Evolutionary conservation across 2,329 filamentous ascomycete genomes (phyloP).

Genomic region (Talaromyces albobiverticillius): DNA sequence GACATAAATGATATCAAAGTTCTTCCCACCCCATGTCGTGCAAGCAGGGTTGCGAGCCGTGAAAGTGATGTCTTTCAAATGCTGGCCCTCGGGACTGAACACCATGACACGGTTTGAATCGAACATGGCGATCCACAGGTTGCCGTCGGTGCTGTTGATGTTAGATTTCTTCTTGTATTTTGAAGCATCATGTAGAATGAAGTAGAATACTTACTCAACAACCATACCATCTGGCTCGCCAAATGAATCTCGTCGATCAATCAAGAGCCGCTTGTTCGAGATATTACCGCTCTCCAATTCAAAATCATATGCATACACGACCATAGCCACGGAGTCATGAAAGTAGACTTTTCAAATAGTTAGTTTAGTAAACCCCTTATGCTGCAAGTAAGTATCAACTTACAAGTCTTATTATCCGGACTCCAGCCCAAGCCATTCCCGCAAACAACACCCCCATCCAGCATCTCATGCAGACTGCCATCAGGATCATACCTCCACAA

Average conservation of each 20-base stretch:
- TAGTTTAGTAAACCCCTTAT: background rate
- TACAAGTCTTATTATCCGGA: constrained; percentile 35
- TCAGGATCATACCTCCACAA: constrained; percentile 25
- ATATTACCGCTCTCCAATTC: constrained; percentile 30
- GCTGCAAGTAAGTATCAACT: background rate
- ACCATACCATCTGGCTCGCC: constrained; percentile 40
- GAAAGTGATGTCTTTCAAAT: constrained; percentile 34
- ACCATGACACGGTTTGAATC: constrained; percentile 34
- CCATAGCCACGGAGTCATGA: constrained; percentile 33
- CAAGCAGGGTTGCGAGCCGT: constrained; percentile 34
- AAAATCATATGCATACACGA: constrained; percentile 32
- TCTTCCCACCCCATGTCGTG: constrained; percentile 36
- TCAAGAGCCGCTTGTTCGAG: constrained; percentile 28
- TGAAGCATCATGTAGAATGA: background rate
- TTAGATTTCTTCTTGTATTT: background rate
- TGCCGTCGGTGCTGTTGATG: constrained; percentile 28
- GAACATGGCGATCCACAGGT: constrained; percentile 38
- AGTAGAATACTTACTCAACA: constrained; percentile 28
- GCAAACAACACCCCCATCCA: constrained; percentile 31
- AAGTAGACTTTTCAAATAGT: constrained; percentile 29
- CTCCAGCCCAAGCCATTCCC: constrained; percentile 38
- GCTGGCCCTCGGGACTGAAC: constrained; percentile 29
- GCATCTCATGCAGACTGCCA: constrained; percentile 30
- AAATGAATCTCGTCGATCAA: constrained; percentile 25
- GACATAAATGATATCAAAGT: constrained; percentile 33